Conservation (phyloP, 495 filamentous ascomycete genomes). For the Penicillium verhagenii region DNA sequence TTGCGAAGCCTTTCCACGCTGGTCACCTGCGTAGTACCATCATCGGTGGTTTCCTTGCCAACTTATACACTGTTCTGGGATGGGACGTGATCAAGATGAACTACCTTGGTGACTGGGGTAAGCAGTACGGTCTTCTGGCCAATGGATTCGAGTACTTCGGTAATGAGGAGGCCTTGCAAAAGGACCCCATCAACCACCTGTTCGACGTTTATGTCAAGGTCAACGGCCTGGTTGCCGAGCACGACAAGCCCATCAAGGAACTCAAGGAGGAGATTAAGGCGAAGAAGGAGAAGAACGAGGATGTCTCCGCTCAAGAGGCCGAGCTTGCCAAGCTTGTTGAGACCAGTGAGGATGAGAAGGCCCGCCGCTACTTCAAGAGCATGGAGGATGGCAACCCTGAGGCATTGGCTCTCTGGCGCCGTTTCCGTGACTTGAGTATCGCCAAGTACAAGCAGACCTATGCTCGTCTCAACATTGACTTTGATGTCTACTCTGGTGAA, state of each 20-base stretch:
- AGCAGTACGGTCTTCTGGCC: constrained; percentile 69
- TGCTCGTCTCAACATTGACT: constrained; percentile 83
- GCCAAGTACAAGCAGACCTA: constrained; percentile 80
- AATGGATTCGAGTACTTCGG: constrained; percentile 66
- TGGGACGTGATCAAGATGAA: constrained; percentile 73
- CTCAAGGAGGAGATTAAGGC: constrained; percentile 54
- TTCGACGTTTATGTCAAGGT: constrained; percentile 70
- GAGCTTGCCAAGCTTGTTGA: constrained; percentile 53
- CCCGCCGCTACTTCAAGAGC: constrained; percentile 81
- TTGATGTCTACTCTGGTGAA: constrained; percentile 92
- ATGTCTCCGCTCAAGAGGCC: constrained; percentile 44
- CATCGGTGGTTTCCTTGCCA: constrained; percentile 69
- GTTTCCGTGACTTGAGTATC: constrained; percentile 89
- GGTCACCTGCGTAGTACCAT: constrained; percentile 75
- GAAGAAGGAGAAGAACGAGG: constrained; percentile 50
- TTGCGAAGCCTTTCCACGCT: constrained; percentile 73
- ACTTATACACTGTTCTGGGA: constrained; percentile 66
- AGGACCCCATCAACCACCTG: constrained; percentile 67
- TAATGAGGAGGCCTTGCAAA: constrained; percentile 56
- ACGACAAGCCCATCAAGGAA: constrained; percentile 56
- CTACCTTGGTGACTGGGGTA: constrained; percentile 77
- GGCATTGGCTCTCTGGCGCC: constrained; percentile 77
- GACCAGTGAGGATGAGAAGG: constrained; percentile 61
- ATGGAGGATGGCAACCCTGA: constrained; percentile 81
- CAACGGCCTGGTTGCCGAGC: constrained; percentile 50